These are phyloP conservation scores for Pseudotulostoma volvatum DNA, from an alignment of 495 filamentous ascomycete genomes.

Conservation along the genomic window DNA sequence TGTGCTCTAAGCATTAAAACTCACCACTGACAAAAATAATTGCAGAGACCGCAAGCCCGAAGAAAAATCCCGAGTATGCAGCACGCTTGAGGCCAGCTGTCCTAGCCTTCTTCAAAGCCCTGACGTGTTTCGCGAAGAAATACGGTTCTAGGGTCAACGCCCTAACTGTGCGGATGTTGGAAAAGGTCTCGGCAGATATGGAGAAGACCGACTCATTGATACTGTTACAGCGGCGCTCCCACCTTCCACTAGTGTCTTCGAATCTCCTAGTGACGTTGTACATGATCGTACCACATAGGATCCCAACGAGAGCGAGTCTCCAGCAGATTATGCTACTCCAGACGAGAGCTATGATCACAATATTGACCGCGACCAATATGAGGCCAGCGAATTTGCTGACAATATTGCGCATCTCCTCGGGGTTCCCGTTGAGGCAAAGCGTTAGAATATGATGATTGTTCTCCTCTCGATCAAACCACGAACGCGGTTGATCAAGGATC, in stretches of 20 bases:
- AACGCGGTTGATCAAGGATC: slow-evolving; percentile 60
- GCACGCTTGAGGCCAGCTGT: slow-evolving; percentile 41
- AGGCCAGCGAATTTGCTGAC: slow-evolving; percentile 62
- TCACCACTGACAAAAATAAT: slow-evolving; percentile 51
- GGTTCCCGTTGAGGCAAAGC: slow-evolving; percentile 63
- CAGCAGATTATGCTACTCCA: slow-evolving; percentile 67
- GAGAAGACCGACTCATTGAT: slow-evolving; percentile 35
- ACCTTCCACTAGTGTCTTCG: slow-evolving; percentile 42
- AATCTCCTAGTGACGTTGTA: slow-evolving; percentile 47
- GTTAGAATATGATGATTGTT: slow-evolving; percentile 48
- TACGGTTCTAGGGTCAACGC: slow-evolving; percentile 59
- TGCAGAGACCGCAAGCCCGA: slow-evolving; percentile 55
- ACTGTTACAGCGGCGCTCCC: slow-evolving; percentile 52
- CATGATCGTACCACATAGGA: slow-evolving; percentile 52
- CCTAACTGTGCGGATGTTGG: slow-evolving; percentile 67
- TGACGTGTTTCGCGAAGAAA: slow-evolving; percentile 51
- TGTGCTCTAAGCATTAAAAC: too few relatives aligned
- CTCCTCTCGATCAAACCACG: slow-evolving; percentile 64
- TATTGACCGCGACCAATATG: slow-evolving; percentile 43
- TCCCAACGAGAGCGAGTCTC: slow-evolving; percentile 65
- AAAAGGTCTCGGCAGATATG: slow-evolving; percentile 63
- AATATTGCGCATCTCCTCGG: slow-evolving; percentile 74
- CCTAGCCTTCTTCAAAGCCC: slow-evolving; percentile 32
- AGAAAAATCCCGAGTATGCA: slow-evolving; percentile 51
- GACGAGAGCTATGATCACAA: slow-evolving; percentile 46